Evolutionary conservation across 345 rosid species (phyloP).

Genomic region (Aquilaria malaccensis): DNA sequence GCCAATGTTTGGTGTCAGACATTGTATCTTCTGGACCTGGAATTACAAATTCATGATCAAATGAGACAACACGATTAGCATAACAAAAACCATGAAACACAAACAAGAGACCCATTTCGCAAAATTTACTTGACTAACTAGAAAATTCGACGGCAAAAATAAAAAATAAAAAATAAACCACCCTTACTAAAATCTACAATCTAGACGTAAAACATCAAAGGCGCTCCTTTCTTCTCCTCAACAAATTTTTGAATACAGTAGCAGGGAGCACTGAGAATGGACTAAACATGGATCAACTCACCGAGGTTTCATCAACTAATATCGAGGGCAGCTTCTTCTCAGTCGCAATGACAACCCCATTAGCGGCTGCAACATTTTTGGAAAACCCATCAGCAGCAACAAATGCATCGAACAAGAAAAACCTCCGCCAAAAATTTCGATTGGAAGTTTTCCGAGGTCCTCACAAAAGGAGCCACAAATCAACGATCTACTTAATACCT

Average conservation of each 20-base stretch:
- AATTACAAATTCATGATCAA: constrained; percentile 4
- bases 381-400: not conserved
- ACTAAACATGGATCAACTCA: constrained; percentile 25
- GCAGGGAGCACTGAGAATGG: not conserved
- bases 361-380: constrained; percentile 51
- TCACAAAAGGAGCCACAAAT: not conserved
- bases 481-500: constrained; percentile 28
- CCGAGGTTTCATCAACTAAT: constrained; percentile 88
- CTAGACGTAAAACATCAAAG: not conserved
- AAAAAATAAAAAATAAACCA: not conserved
- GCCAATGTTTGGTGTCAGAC: constrained; percentile 85
- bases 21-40: constrained; percentile 92
- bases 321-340: constrained; percentile 94
- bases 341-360: constrained; percentile 90
- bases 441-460: not conserved
- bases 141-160: too few species aligned
- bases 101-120: not conserved
- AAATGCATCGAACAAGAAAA: not conserved
- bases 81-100: not conserved
- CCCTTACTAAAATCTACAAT: too few species aligned
- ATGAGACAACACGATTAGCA: not conserved
- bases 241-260: not conserved
- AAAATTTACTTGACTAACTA: too few species aligned
- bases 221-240: not conserved
- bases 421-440: not conserved